Conservation (phyloP, 2,329 filamentous ascomycete genomes). For the Ampelomyces quisqualis region DNA sequence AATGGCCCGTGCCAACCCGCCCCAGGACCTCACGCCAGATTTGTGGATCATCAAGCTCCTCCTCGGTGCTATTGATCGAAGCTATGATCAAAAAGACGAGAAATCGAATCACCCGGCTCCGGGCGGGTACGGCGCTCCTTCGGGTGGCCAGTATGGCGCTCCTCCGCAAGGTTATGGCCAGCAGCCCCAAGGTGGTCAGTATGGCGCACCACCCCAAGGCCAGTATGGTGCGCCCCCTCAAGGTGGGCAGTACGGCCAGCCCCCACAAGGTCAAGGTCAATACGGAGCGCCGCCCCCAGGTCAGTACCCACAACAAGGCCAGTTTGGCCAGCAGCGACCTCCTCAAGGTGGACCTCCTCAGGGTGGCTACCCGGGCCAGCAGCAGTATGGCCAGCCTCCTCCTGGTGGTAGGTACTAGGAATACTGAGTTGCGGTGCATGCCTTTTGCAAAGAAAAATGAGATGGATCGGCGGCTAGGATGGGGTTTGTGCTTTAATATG, state of each 20-base stretch:
- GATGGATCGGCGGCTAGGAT: too few relatives aligned
- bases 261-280: conserved; percentile 4
- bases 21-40: conserved; percentile 64
- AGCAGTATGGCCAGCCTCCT: conserved; percentile 26
- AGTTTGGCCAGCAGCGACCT: conserved; percentile 9
- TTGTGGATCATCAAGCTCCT: conserved; percentile 69
- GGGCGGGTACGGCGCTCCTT: conserved; percentile 35
- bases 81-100: conserved; percentile 67
- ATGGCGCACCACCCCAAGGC: conserved; percentile 8
- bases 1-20: conserved; percentile 62
- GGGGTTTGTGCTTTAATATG: too few relatives aligned
- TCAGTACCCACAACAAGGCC: conserved; percentile 11
- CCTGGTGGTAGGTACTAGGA: conserved; percentile 23
- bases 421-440: background rate
- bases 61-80: conserved; percentile 65
- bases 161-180: conserved; percentile 10
- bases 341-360: conserved; percentile 5
- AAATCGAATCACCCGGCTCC: conserved; percentile 49
- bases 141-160: conserved; percentile 33
- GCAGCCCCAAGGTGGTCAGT: conserved; percentile 12
- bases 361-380: conserved; percentile 11
- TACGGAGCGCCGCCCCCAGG: too few relatives aligned
- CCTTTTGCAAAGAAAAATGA: too few relatives aligned
- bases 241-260: conserved; percentile 10
- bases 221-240: background rate